A percentile compares a stretch with the other conserved stretches of the same genome.
phyloP scores from a whole-genome alignment of 2,329 filamentous ascomycete species.

The Fusarium sp. region DNA sequence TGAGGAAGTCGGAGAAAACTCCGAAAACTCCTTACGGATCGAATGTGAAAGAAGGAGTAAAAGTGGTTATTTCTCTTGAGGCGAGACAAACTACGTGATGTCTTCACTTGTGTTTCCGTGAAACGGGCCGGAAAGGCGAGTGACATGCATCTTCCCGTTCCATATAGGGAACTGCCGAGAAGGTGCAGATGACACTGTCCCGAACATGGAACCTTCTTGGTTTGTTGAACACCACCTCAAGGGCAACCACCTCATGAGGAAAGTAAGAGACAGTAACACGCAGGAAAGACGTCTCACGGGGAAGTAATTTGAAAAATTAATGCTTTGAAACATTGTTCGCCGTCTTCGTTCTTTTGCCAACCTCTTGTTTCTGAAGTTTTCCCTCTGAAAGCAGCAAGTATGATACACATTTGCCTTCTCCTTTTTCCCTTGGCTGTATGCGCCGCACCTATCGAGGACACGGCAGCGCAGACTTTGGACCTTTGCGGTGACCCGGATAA shows the following conservation, averaged over 20 bases:
- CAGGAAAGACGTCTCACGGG: background rate
- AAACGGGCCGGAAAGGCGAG: background rate
- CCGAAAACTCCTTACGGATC: conserved; percentile 38
- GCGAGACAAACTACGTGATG: background rate
- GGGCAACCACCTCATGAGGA: background rate
- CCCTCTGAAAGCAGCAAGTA: background rate
- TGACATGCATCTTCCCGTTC: background rate
- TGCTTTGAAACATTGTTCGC: background rate
- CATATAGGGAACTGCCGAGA: background rate
- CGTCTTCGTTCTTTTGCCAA: background rate
- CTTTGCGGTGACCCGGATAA: conserved; percentile 13
- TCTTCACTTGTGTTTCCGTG: background rate
- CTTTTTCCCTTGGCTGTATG: background rate
- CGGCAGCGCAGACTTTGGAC: no score
- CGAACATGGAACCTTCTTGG: background rate
- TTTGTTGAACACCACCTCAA: background rate
- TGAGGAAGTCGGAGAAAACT: conserved; percentile 36
- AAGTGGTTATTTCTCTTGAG: background rate
- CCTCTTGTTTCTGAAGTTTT: background rate
- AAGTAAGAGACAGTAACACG: background rate
- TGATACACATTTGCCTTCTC: background rate
- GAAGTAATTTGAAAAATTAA: background rate
- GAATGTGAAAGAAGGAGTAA: background rate
- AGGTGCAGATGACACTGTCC: background rate
- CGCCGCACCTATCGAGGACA: background rate